Evolutionary conservation across 352 stramenopile genomes (phyloP).

Genomic region (Globisporangium viniferum): DNA sequence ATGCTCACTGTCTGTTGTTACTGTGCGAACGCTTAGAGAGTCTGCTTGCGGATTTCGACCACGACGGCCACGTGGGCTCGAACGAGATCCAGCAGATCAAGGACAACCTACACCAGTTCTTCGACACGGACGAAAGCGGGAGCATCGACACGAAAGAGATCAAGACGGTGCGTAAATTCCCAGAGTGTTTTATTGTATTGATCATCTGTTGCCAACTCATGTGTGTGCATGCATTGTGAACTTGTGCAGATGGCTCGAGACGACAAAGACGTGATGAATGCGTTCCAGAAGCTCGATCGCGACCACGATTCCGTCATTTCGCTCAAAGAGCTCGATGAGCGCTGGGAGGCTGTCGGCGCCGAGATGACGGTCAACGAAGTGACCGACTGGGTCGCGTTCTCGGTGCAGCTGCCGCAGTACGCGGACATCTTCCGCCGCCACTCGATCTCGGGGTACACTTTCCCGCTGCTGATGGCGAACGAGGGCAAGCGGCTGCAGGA

Average conservation of each 20-base stretch:
- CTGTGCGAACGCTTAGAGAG: slow-evolving; percentile 34
- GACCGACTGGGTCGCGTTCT: slow-evolving; percentile 77
- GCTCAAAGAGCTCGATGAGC: slow-evolving; percentile 76
- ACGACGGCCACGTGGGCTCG: slow-evolving; percentile 68
- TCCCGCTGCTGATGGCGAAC: slow-evolving; percentile 83
- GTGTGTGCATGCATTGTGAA: background rate
- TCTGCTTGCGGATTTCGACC: slow-evolving; percentile 75
- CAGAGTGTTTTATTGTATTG: background rate
- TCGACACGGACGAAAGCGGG: slow-evolving; percentile 77
- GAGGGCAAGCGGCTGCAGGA: slow-evolving; percentile 67
- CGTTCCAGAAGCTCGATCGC: slow-evolving; percentile 74
- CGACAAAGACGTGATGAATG: slow-evolving; percentile 64
- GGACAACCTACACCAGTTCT: slow-evolving; percentile 75
- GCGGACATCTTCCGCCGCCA: slow-evolving; percentile 68
- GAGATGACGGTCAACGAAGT: slow-evolving; percentile 86
- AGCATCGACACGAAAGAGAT: slow-evolving; percentile 74
- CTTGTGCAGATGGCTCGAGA: slow-evolving; percentile 35
- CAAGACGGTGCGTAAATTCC: slow-evolving; percentile 30
- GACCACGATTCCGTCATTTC: slow-evolving; percentile 82
- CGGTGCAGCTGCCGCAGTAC: slow-evolving; percentile 82
- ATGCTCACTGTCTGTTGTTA: background rate
- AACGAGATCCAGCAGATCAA: slow-evolving; percentile 81
- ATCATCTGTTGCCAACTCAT: background rate
- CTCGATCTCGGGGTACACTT: slow-evolving; percentile 85
- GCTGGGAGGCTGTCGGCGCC: slow-evolving; percentile 73